These are phyloP conservation scores for Beauveria scarabaeidicola DNA, from an alignment of 2,329 filamentous ascomycete species.

Conservation along the genomic window DNA sequence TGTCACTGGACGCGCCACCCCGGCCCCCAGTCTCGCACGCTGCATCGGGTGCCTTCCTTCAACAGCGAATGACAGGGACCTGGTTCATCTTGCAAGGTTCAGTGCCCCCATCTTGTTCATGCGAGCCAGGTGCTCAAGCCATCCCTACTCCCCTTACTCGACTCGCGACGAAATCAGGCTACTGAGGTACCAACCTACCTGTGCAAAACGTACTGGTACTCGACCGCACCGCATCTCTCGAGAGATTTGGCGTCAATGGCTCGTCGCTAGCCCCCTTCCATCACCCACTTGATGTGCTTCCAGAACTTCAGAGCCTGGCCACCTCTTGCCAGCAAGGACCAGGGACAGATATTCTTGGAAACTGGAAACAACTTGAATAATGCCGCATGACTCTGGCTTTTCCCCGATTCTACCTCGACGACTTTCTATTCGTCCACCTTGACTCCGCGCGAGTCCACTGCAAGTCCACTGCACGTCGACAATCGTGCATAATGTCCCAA, in stretches of 20 bases:
- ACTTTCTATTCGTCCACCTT: not conserved
- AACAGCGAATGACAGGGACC: not conserved
- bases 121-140: conserved; percentile 5
- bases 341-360: not conserved
- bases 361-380: conserved; percentile 6
- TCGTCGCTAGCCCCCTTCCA: not conserved
- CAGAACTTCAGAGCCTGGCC: not conserved
- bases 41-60: conserved; percentile 5
- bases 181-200: not conserved
- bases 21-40: not conserved
- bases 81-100: not conserved
- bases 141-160: not conserved
- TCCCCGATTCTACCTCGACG: not conserved
- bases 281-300: not conserved
- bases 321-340: not conserved
- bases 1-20: not conserved
- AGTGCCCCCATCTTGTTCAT: conserved; percentile 7
- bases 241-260: not conserved
- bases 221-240: not conserved
- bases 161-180: not conserved
- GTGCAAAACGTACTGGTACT: not conserved
- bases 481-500: conserved; percentile 3
- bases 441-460: conserved; percentile 5
- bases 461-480: conserved; percentile 5
- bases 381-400: not conserved